Evolutionary conservation across 495 filamentous ascomycete species (phyloP).

Genomic region (Xylona heveae): DNA sequence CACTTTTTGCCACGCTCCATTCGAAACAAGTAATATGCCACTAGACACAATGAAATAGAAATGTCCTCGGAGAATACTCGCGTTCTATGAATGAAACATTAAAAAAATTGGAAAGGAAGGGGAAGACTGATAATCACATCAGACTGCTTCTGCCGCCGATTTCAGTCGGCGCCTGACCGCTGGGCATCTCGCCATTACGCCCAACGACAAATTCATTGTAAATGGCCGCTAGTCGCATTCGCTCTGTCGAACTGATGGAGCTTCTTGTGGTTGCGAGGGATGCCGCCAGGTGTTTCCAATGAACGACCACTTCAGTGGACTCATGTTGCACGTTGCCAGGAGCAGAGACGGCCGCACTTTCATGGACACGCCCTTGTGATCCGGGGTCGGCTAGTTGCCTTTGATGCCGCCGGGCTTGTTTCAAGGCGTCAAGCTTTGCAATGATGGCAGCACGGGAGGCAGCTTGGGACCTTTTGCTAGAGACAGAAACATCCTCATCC

Average conservation of each 20-base stretch:
- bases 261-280: slow-evolving; percentile 57
- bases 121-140: slow-evolving; percentile 35
- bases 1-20: no score
- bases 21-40: background rate
- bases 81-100: background rate
- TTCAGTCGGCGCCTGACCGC: slow-evolving; percentile 73
- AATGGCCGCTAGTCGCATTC: slow-evolving; percentile 48
- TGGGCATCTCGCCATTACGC: slow-evolving; percentile 73
- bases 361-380: no score
- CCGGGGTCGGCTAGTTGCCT: slow-evolving; percentile 8
- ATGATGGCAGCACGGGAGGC: slow-evolving; percentile 49
- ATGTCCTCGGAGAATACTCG: background rate
- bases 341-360: no score
- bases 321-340: no score
- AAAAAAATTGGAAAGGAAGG: background rate
- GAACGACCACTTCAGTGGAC: slow-evolving; percentile 54
- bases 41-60: background rate
- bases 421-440: slow-evolving; percentile 53
- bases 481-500: slow-evolving; percentile 14
- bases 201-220: slow-evolving; percentile 85
- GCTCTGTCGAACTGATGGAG: slow-evolving; percentile 63
- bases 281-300: slow-evolving; percentile 67
- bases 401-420: slow-evolving; percentile 38
- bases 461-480: slow-evolving; percentile 22
- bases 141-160: slow-evolving; percentile 82